These are phyloP conservation scores for Dictyostelium purpureum DNA, from an alignment of 78 protist genomes.

Conservation along the genomic window DNA sequence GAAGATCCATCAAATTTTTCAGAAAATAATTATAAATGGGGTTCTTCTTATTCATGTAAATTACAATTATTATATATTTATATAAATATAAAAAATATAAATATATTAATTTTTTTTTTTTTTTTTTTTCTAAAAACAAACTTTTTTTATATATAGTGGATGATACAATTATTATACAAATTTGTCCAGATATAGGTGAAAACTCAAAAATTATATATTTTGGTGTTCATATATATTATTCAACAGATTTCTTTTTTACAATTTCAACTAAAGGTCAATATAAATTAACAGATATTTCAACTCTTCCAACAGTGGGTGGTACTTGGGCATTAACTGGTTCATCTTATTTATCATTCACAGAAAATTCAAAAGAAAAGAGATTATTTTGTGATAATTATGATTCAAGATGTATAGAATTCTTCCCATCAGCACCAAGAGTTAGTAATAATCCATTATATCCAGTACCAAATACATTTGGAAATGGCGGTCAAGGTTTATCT, in stretches of 20 bases:
- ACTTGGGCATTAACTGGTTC: conserved; percentile 30
- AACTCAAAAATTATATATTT: conserved; percentile 4
- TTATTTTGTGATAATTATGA: conserved; percentile 13
- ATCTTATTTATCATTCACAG: background rate
- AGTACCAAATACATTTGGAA: conserved; percentile 1
- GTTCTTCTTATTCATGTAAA: conserved; percentile 28
- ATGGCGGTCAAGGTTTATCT: background rate
- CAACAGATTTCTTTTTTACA: background rate
- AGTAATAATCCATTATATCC: conserved; percentile 26
- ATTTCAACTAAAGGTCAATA: background rate
- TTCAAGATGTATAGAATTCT: background rate
- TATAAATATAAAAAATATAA: background rate
- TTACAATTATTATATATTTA: background rate
- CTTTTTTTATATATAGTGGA: background rate
- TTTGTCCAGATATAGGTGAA: conserved; percentile 28
- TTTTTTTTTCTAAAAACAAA: too few relatives aligned
- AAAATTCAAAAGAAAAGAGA: background rate
- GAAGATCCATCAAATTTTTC: background rate
- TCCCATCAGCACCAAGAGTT: conserved; percentile 25
- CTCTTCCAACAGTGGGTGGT: conserved; percentile 5
- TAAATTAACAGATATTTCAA: background rate
- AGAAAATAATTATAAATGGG: background rate
- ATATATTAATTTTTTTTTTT: background rate
- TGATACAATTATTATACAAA: background rate
- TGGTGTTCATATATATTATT: background rate